A percentile compares a stretch with the other conserved stretches of the same genome.
Evolutionary conservation across 306 rosid genomes (phyloP).

Genomic region (Nissolia schottii): DNA sequence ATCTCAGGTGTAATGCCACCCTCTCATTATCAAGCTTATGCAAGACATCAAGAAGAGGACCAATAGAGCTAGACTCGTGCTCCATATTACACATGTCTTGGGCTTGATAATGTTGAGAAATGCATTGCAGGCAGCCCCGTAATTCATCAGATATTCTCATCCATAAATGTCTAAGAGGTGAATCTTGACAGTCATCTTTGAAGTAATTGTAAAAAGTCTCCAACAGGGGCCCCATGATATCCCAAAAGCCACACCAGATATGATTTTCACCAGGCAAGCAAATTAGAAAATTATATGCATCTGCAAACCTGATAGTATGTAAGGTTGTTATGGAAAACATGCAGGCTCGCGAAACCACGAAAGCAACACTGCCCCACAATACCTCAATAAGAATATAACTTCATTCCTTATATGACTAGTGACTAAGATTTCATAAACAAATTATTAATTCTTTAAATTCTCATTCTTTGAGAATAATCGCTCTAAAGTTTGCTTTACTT

Average conservation of each 20-base stretch:
- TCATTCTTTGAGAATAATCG: background rate
- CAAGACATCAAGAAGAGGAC: too few relatives aligned
- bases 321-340: constrained; percentile 11
- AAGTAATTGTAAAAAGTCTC: too few relatives aligned
- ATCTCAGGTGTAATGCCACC: too few relatives aligned
- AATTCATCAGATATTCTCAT: constrained; percentile 69
- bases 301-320: constrained; percentile 66
- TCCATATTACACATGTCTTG: constrained; percentile 58
- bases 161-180: constrained; percentile 85
- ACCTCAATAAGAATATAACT: background rate
- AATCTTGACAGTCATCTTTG: too few relatives aligned
- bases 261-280: too few relatives aligned
- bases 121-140: constrained; percentile 72
- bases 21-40: too few relatives aligned
- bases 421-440: too few relatives aligned
- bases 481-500: background rate
- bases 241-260: too few relatives aligned
- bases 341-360: background rate
- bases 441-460: background rate
- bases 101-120: constrained; percentile 86
- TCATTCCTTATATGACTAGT: background rate
- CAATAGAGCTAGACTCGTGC: too few relatives aligned
- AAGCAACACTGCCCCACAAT: background rate
- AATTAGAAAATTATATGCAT: too few relatives aligned
- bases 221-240: too few relatives aligned